Evolutionary conservation across 768 basidiomycete genomes (phyloP).

Genomic region (Suillus bovinus): DNA sequence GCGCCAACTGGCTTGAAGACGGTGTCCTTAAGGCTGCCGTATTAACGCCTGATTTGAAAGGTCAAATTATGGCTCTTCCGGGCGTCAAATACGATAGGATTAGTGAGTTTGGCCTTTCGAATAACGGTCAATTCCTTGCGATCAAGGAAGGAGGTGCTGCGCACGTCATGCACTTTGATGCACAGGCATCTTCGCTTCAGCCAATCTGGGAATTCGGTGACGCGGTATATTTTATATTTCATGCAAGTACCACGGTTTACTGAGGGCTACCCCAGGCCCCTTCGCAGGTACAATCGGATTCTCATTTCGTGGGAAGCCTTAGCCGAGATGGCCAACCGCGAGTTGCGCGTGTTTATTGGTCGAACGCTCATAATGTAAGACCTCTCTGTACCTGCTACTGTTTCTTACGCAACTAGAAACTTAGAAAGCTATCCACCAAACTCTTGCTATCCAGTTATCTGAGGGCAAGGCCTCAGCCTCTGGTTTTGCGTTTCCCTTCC

Average conservation of each 20-base stretch:
- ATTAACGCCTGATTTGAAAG: slow-evolving; percentile 48
- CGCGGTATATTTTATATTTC: slow-evolving; percentile 40
- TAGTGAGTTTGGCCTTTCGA: slow-evolving; percentile 59
- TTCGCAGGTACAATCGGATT: background rate
- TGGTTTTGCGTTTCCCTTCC: slow-evolving; percentile 63
- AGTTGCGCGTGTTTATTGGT: slow-evolving; percentile 70
- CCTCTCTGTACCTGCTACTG: background rate
- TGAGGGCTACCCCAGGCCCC: slow-evolving; percentile 31
- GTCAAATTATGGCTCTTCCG: slow-evolving; percentile 45
- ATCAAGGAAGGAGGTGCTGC: slow-evolving; percentile 55
- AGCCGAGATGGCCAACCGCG: slow-evolving; percentile 52
- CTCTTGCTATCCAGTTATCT: slow-evolving; percentile 50
- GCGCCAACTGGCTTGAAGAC: slow-evolving; percentile 46
- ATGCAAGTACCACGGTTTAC: slow-evolving; percentile 8
- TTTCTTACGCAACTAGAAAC: background rate
- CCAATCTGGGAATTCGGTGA: slow-evolving; percentile 56
- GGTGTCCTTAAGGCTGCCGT: slow-evolving; percentile 48
- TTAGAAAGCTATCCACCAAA: slow-evolving; percentile 56
- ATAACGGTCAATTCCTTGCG: slow-evolving; percentile 48
- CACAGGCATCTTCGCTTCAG: slow-evolving; percentile 39
- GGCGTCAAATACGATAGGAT: slow-evolving; percentile 50
- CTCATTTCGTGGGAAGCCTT: slow-evolving; percentile 28
- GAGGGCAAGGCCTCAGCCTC: slow-evolving; percentile 48
- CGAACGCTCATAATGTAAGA: slow-evolving; percentile 52
- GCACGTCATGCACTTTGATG: slow-evolving; percentile 52